Conservation (phyloP, 2,329 filamentous ascomycete genomes). For the Claviceps humidiphila region DNA sequence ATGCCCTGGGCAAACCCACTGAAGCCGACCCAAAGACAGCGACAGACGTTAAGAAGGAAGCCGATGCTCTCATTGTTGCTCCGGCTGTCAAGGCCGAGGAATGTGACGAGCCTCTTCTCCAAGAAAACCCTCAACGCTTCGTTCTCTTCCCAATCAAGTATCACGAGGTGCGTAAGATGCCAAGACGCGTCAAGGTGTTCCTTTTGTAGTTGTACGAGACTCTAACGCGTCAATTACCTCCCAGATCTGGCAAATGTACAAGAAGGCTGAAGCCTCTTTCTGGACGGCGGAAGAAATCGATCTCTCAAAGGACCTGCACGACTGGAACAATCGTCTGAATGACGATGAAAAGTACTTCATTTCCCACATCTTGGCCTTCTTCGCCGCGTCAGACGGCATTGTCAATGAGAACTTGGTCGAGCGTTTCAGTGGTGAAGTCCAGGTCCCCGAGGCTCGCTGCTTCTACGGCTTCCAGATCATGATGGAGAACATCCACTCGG, state of each 20-base stretch:
- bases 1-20: constrained; percentile 39
- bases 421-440: constrained; percentile 93
- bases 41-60: constrained; percentile 26
- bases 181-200: constrained; percentile 55
- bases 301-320: constrained; percentile 94
- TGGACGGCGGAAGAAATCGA: constrained; percentile 99
- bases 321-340: constrained; percentile 97
- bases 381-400: constrained; percentile 95
- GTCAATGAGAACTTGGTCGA: constrained; percentile 99
- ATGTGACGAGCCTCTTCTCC: constrained; percentile 76
- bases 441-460: constrained; percentile 95
- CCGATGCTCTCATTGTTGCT: constrained; percentile 27
- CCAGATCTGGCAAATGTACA: constrained; percentile 99
- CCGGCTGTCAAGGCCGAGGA: constrained; percentile 53
- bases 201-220: background rate
- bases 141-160: constrained; percentile 99
- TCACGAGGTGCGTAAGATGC: constrained; percentile 71
- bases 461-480: constrained; percentile 99
- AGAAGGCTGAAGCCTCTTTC: constrained; percentile 98
- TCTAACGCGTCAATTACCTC: constrained; percentile 4
- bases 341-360: constrained; percentile 98
- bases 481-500: constrained; percentile 99
- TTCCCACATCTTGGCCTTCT: constrained; percentile 97
- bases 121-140: constrained; percentile 92
- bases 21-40: constrained; percentile 48